These are phyloP conservation scores for Rhododendron ferrugineum DNA, from an alignment of 148 eudicot genomes.

Conservation along the genomic window DNA sequence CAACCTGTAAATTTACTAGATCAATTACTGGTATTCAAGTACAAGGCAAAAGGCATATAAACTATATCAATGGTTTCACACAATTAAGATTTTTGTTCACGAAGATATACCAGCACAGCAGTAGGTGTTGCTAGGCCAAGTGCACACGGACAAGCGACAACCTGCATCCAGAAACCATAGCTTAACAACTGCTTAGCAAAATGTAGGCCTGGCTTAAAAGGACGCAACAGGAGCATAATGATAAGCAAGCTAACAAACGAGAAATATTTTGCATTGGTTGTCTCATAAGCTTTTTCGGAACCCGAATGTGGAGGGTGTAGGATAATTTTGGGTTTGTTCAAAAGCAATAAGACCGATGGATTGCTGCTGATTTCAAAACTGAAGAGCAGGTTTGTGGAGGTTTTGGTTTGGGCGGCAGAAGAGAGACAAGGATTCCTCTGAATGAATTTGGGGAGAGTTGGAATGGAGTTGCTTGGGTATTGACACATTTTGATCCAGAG, in stretches of 20 bases:
- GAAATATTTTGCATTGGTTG: not conserved
- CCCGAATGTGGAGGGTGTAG: not conserved
- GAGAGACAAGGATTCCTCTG: not conserved
- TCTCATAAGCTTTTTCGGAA: not conserved
- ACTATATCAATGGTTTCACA: not conserved
- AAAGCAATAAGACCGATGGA: not conserved
- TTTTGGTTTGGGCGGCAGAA: not conserved
- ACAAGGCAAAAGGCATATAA: not conserved
- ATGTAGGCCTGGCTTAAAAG: not conserved
- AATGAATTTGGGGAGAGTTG: not conserved
- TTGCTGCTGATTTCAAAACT: not conserved
- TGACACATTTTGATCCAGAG: not conserved
- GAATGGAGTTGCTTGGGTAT: not conserved
- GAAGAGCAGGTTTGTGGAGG: not conserved
- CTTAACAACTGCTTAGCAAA: not conserved
- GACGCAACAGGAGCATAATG: not conserved
- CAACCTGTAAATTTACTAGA: conserved; percentile 40
- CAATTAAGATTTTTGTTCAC: not conserved
- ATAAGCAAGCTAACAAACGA: not conserved
- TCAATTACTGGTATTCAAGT: not conserved
- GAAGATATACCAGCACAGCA: conserved; percentile 70
- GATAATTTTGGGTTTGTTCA: not conserved
- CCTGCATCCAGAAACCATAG: conserved; percentile 28
- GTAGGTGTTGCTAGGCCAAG: conserved; percentile 99
- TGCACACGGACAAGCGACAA: conserved; percentile 98